A percentile compares a stretch with the other conserved stretches of the same genome.
Conservation (phyloP, 192 early-diverging fungal genomes). For the Coemansia brasiliensis region DNA sequence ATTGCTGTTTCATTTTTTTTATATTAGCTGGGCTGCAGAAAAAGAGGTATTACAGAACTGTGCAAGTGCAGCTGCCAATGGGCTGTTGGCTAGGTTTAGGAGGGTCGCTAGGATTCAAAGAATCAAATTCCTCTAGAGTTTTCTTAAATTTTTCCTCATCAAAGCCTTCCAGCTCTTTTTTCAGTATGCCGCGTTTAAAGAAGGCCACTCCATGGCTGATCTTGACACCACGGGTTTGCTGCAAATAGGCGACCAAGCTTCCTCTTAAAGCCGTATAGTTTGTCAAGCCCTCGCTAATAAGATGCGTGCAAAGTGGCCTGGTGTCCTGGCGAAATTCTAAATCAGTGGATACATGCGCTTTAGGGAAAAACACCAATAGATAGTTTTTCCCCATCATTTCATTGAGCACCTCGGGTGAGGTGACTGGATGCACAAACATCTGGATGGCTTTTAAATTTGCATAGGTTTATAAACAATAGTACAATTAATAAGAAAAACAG, state of each 20-base stretch:
- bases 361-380: slow-evolving; percentile 14
- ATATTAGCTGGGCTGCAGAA: not conserved
- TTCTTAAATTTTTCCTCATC: slow-evolving; percentile 9
- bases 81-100: too few relatives aligned
- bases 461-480: not conserved
- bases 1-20: too few relatives aligned
- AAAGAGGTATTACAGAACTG: not conserved
- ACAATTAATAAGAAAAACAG: not conserved
- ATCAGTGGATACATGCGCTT: not conserved
- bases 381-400: slow-evolving; percentile 17
- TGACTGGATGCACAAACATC: slow-evolving; percentile 16
- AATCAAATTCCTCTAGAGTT: slow-evolving; percentile 10
- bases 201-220: slow-evolving; percentile 16
- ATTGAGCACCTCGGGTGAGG: slow-evolving; percentile 9
- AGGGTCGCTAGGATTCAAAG: not conserved
- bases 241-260: slow-evolving; percentile 10
- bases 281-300: not conserved
- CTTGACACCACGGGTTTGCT: slow-evolving; percentile 4
- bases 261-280: slow-evolving; percentile 14
- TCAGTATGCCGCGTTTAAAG: slow-evolving; percentile 18
- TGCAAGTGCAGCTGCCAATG: too few relatives aligned
- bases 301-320: slow-evolving; percentile 3
- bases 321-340: slow-evolving; percentile 15
- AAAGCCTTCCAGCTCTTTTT: slow-evolving; percentile 15
- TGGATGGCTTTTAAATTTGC: not conserved